Base-by-base conservation (phyloP, 148 eudicot species). In the Beta vulgaris region DNA sequence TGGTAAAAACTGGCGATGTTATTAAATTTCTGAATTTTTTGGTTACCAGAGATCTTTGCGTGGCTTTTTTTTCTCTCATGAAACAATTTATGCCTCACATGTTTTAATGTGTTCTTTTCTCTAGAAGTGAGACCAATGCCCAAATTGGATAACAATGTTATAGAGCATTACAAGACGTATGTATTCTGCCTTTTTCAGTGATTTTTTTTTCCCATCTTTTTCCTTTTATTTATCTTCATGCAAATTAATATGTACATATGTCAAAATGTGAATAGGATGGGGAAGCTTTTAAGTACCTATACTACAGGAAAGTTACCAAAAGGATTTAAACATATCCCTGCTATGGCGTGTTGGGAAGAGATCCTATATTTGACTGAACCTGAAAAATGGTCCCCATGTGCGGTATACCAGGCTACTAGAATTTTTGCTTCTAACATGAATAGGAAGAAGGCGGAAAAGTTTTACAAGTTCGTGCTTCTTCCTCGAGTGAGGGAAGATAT, bases 341-440 rank as follows among this genome's bases (percentile, higher is more conserved):
- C 92, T 5, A 34, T 83, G 68, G 82, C 81, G 69, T 78, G 67
- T 72, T 95, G 98, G 98, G 96, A 92, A 81, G 98, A 95, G 77
- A 79, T 90, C 8, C 68, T 95, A 64, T 88, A 92, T 72, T 63
- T 92, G 76, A 92, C 98, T 51, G 98, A 95, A 79, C 98, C 98
- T 57, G 92, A 92, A 73, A 92, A 88, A 74, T 95, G 98, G 98
- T 91, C 97, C 15, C 86, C 97, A 26, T 84, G 82, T 82, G 98
- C 96, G 2, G 85, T 92, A 84, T 89, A 69, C 69, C 96, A 92
- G 81, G 96, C 96, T 72, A 95, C 98, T 58, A 92, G 93, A 83
- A 87, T 95, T 34, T 90, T 95, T 81, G 91, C 97, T 71, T 95
- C 98, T 36, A 92, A 92, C 84, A 75, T 95, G 87, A 87, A 89